Percentiles rank a stretch among this genome's conserved stretches.
Evolutionary conservation across 1,284 basidiomycete genomes (phyloP).

Genomic region (Ustilago cynodontis): DNA sequence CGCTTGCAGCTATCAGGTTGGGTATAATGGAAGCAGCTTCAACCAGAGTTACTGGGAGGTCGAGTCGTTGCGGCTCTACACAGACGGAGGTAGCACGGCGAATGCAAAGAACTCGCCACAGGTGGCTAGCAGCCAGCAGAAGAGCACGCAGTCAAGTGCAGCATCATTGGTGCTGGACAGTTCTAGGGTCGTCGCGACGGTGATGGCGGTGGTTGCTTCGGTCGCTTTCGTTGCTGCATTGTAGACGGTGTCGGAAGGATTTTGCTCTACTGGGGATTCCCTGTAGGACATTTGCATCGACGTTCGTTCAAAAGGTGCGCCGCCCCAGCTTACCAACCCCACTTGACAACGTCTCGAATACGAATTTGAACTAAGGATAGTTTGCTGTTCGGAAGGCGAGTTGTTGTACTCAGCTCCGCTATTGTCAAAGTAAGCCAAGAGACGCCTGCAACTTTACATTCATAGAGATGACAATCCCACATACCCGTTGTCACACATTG

Average conservation of each 20-base stretch:
- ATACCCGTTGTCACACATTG: neutral
- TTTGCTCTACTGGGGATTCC: too few species aligned
- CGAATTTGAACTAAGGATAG: too few species aligned
- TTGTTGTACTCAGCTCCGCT: too few species aligned
- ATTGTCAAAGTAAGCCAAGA: too few species aligned
- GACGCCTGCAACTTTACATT: neutral
- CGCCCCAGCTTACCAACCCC: too few species aligned
- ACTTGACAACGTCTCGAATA: too few species aligned
- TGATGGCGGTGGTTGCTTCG: slow-evolving; percentile 11
- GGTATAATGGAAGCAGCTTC: slow-evolving; percentile 54
- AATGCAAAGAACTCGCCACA: slow-evolving; percentile 47
- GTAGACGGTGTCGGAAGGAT: neutral
- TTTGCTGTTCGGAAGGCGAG: too few species aligned
- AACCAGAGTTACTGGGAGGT: slow-evolving; percentile 64
- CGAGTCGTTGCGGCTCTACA: slow-evolving; percentile 53
- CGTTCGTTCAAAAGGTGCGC: too few species aligned
- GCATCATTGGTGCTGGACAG: neutral
- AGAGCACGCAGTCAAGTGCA: slow-evolving; percentile 4
- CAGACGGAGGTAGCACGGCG: slow-evolving; percentile 46
- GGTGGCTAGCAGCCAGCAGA: slow-evolving; percentile 10
- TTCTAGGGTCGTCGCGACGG: slow-evolving; percentile 1
- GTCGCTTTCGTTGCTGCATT: slow-evolving; percentile 24
- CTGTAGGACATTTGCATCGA: too few species aligned
- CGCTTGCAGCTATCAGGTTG: slow-evolving; percentile 59
- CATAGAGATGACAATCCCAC: neutral